Conservation (phyloP, 2,329 filamentous ascomycete genomes). For the Penicillium nordicum region DNA sequence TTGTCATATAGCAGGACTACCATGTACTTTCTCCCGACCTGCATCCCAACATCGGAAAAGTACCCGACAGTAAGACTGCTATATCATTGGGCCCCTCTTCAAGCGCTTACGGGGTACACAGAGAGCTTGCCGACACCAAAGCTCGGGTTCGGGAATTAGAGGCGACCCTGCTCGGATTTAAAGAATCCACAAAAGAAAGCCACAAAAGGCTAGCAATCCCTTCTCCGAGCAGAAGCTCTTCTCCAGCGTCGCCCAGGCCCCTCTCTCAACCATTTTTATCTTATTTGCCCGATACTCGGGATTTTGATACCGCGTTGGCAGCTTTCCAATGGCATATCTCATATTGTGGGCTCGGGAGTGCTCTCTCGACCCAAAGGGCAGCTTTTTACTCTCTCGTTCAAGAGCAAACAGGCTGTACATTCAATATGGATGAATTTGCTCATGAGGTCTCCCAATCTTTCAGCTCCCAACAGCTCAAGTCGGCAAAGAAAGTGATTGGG, state of each 20-base stretch:
- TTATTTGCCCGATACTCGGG: constrained; percentile 17
- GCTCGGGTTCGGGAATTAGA: constrained; percentile 21
- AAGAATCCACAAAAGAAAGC: neutral
- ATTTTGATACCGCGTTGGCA: constrained; percentile 17
- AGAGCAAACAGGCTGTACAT: constrained; percentile 13
- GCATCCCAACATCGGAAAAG: constrained; percentile 15
- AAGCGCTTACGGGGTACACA: constrained; percentile 7
- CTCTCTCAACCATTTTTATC: neutral
- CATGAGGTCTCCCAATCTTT: constrained; percentile 14
- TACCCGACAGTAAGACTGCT: constrained; percentile 18
- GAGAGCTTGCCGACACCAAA: constrained; percentile 21
- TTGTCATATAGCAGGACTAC: constrained; percentile 18
- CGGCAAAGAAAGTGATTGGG: constrained; percentile 1
- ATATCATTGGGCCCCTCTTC: neutral
- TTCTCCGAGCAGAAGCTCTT: constrained; percentile 7
- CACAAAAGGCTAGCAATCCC: neutral
- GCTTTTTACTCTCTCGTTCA: constrained; percentile 17
- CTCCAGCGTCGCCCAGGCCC: neutral
- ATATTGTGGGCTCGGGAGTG: constrained; percentile 18
- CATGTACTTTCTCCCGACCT: constrained; percentile 20
- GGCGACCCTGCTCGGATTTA: constrained; percentile 8
- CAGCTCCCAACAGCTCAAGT: constrained; percentile 1
- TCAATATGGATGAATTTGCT: constrained; percentile 24
- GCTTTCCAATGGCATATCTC: constrained; percentile 22
- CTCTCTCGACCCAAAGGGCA: constrained; percentile 16